Evolutionary conservation across 192 early-diverging fungal genomes (phyloP).

Genomic region (Martensiomyces pterosporus): DNA sequence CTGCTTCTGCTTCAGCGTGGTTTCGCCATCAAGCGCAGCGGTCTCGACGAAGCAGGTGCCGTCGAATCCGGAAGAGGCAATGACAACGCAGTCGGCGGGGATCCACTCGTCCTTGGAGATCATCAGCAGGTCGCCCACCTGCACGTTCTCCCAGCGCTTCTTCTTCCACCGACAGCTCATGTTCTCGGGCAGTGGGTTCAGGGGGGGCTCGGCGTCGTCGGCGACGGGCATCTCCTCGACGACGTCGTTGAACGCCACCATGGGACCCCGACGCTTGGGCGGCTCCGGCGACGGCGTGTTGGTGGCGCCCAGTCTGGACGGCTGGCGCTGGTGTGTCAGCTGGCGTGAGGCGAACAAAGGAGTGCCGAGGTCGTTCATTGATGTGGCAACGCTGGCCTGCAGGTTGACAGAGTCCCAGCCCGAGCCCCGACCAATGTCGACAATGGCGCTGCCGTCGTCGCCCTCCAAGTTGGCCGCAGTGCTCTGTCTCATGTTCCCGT

Average conservation of each 20-base stretch:
- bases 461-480: background rate
- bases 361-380: slow-evolving; percentile 2
- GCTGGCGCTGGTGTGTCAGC: background rate
- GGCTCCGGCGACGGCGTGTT: background rate
- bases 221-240: slow-evolving; percentile 19
- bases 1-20: slow-evolving; percentile 82
- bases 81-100: slow-evolving; percentile 74
- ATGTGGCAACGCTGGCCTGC: slow-evolving; percentile 1
- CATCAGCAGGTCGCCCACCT: slow-evolving; percentile 73
- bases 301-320: slow-evolving; percentile 1
- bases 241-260: slow-evolving; percentile 37
- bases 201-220: background rate
- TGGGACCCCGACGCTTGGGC: slow-evolving; percentile 6
- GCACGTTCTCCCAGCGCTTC: slow-evolving; percentile 58
- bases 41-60: slow-evolving; percentile 85
- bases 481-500: background rate
- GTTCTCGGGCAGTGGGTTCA: slow-evolving; percentile 34
- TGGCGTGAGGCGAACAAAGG: no score
- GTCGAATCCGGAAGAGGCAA: slow-evolving; percentile 65
- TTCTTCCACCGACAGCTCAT: slow-evolving; percentile 52
- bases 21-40: slow-evolving; percentile 82
- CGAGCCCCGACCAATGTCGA: slow-evolving; percentile 5
- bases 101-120: slow-evolving; percentile 77
- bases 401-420: slow-evolving; percentile 2
- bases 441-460: background rate